These are phyloP conservation scores for Globisporangium splendens DNA, from an alignment of 352 stramenopile species.

Conservation along the genomic window DNA sequence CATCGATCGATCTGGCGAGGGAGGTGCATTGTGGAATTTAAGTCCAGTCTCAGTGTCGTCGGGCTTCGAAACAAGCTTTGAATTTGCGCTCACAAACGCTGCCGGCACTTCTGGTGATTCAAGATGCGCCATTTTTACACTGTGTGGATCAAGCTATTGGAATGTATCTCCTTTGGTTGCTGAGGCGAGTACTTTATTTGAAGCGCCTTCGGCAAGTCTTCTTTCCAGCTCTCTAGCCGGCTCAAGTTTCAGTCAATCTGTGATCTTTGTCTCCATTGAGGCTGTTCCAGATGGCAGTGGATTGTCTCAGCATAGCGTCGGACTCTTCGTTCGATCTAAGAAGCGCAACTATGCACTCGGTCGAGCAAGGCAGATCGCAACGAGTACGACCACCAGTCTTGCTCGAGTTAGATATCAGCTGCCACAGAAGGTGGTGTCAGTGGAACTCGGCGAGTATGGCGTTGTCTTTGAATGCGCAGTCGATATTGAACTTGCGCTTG, in stretches of 20 bases:
- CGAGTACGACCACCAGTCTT: slow-evolving; percentile 9
- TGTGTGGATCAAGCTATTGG: slow-evolving; percentile 74
- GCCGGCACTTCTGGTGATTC: slow-evolving; percentile 6
- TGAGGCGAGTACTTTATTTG: slow-evolving; percentile 18
- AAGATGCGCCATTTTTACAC: slow-evolving; percentile 40
- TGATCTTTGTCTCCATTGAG: slow-evolving; percentile 35
- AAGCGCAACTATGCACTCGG: slow-evolving; percentile 33
- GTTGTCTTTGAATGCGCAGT: slow-evolving; percentile 51
- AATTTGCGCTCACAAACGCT: slow-evolving; percentile 20
- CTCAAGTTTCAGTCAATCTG: slow-evolving; percentile 23
- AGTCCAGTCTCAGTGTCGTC: slow-evolving; percentile 26
- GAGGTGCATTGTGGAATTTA: slow-evolving; percentile 48
- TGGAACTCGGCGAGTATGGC: slow-evolving; percentile 34
- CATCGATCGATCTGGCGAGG: slow-evolving; percentile 21
- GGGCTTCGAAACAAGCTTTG: slow-evolving; percentile 53
- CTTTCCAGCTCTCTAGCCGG: neutral
- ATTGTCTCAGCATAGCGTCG: slow-evolving; percentile 29
- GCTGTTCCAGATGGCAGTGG: neutral
- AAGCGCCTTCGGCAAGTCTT: slow-evolving; percentile 5
- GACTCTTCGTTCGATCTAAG: slow-evolving; percentile 39
- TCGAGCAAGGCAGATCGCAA: slow-evolving; percentile 29
- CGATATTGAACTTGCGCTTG: slow-evolving; percentile 49
- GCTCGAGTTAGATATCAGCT: slow-evolving; percentile 43
- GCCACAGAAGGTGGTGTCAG: slow-evolving; percentile 33
- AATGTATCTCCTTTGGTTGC: slow-evolving; percentile 47